These are phyloP conservation scores for Hyparrhenia diplandra DNA, from an alignment of 176 grass and related monocot species.

Conservation along the genomic window DNA sequence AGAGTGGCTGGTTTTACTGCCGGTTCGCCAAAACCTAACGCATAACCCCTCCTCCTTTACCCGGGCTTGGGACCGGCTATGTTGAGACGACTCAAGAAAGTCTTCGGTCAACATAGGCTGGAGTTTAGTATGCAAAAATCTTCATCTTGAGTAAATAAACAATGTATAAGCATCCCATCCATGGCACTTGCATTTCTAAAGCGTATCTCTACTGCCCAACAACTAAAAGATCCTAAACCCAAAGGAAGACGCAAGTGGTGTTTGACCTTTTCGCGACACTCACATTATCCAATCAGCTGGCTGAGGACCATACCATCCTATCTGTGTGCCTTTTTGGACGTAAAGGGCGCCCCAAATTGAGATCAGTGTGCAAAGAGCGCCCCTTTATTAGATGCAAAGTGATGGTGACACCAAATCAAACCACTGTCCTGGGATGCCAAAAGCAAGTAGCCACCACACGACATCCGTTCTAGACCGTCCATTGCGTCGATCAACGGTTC, in stretches of 20 bases:
- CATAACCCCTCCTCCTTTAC: too few relatives aligned
- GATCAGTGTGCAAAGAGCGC: constrained; percentile 20
- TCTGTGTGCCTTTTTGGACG: not conserved
- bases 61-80: too few relatives aligned
- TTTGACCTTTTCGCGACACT: constrained; percentile 29
- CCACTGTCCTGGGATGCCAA: not conserved
- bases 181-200: not conserved
- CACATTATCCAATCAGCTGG: constrained; percentile 1
- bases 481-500: not conserved
- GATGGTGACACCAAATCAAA: constrained; percentile 4
- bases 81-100: too few relatives aligned
- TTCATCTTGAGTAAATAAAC: not conserved
- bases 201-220: not conserved
- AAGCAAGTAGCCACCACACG: not conserved
- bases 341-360: not conserved
- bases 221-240: constrained; percentile 25
- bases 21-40: too few relatives aligned
- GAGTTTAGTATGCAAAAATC: not conserved
- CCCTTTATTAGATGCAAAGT: constrained; percentile 32
- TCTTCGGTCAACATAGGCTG: too few relatives aligned
- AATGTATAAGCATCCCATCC: not conserved
- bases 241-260: constrained; percentile 30
- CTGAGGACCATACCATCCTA: not conserved
- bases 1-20: too few relatives aligned
- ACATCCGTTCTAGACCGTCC: not conserved